phyloP scores from a whole-genome alignment of 2,329 filamentous ascomycete species.

The Rutstroemia sp. region DNA sequence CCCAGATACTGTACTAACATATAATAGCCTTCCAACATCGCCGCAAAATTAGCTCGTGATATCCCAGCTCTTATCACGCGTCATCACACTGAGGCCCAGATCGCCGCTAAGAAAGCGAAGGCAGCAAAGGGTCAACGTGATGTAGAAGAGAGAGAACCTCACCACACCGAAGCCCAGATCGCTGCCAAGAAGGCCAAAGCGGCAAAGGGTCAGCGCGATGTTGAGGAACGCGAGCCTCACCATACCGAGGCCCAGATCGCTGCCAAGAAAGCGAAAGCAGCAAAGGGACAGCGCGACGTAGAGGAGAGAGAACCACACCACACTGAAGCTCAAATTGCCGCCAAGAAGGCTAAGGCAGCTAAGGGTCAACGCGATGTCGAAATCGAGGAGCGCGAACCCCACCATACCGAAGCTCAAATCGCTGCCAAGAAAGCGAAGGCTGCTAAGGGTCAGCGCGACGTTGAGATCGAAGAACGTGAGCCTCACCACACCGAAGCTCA shows the following conservation, averaged over 20 bases:
- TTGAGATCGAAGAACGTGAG: no score
- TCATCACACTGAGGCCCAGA: slow-evolving; percentile 13
- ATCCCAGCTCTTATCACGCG: slow-evolving; percentile 9
- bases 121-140: not conserved
- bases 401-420: slow-evolving; percentile 19
- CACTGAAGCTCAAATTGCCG: slow-evolving; percentile 20
- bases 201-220: slow-evolving; percentile 2
- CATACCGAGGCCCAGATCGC: slow-evolving; percentile 20
- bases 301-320: slow-evolving; percentile 15
- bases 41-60: not conserved
- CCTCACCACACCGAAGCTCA: no score
- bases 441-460: no score
- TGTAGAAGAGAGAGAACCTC: slow-evolving; percentile 10
- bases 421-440: no score
- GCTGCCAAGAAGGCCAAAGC: slow-evolving; percentile 16
- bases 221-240: slow-evolving; percentile 10
- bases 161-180: slow-evolving; percentile 19
- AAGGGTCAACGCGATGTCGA: not conserved
- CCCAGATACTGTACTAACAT: not conserved
- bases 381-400: slow-evolving; percentile 9
- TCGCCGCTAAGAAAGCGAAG: slow-evolving; percentile 18
- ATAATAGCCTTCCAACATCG: not conserved
- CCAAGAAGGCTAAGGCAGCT: slow-evolving; percentile 14
- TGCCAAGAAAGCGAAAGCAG: slow-evolving; percentile 12
- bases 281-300: slow-evolving; percentile 1